phyloP scores from a whole-genome alignment of 768 basidiomycete species.

The Boletus pseudopeckii region DNA sequence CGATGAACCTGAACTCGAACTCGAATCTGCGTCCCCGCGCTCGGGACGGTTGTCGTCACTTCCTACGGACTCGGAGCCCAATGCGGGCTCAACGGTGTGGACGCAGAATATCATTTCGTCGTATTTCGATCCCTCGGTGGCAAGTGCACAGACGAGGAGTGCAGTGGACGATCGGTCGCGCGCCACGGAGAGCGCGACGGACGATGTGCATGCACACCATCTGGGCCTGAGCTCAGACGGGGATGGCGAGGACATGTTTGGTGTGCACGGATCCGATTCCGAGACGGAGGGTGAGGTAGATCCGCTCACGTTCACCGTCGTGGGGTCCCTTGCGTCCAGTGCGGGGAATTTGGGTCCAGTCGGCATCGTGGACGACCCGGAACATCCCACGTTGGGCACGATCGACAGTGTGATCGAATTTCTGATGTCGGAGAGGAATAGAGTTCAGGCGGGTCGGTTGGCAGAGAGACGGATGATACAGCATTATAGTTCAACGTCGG shows the following conservation, averaged over 20 bases:
- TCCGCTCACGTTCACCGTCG: conserved; percentile 22
- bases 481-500: conserved; percentile 35
- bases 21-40: conserved; percentile 28
- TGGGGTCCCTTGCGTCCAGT: conserved; percentile 24
- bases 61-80: conserved; percentile 36
- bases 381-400: conserved; percentile 65
- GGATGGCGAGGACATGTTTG: conserved; percentile 8
- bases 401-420: conserved; percentile 75
- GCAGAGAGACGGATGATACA: conserved; percentile 25
- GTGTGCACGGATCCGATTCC: conserved; percentile 25
- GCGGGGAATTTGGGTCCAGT: conserved; percentile 27
- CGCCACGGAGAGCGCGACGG: conserved; percentile 19
- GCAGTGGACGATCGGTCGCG: conserved; percentile 29
- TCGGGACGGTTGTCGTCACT: conserved; percentile 22
- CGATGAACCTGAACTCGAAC: conserved; percentile 25
- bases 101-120: conserved; percentile 53
- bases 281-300: conserved; percentile 40
- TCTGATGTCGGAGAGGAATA: conserved; percentile 65
- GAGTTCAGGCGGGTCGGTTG: conserved; percentile 44
- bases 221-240: background rate
- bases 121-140: conserved; percentile 44
- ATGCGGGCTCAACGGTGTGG: conserved; percentile 63
- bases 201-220: background rate
- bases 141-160: conserved; percentile 25
- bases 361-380: conserved; percentile 24